These are phyloP conservation scores for Naganishia vaughanmartiniae DNA, from an alignment of 768 basidiomycete species.

Conservation along the genomic window DNA sequence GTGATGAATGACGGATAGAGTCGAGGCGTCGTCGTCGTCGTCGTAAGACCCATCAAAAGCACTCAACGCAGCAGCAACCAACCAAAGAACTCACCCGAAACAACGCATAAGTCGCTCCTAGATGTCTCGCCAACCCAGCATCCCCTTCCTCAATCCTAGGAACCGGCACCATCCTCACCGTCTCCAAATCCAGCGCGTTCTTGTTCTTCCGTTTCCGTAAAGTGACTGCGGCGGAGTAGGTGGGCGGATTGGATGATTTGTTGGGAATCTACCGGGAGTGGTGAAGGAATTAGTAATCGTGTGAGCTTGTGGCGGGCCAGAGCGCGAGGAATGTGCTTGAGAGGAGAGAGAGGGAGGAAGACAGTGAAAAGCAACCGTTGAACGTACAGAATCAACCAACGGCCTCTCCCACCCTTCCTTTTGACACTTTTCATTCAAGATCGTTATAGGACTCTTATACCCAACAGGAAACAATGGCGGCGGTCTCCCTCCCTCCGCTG, in stretches of 20 bases:
- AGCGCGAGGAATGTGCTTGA: background rate
- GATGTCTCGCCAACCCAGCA: slow-evolving; percentile 81
- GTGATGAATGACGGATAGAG: too few species aligned
- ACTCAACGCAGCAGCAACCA: background rate
- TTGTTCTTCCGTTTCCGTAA: slow-evolving; percentile 70
- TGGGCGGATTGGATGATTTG: slow-evolving; percentile 36
- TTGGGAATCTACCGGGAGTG: slow-evolving; percentile 34
- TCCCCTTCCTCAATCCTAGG: slow-evolving; percentile 66
- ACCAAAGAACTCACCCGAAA: slow-evolving; percentile 63
- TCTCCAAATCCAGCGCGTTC: slow-evolving; percentile 63
- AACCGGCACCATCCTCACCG: slow-evolving; percentile 69
- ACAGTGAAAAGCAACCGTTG: background rate
- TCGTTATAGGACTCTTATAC: slow-evolving; percentile 75
- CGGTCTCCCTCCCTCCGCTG: too few species aligned
- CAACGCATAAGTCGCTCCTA: slow-evolving; percentile 82
- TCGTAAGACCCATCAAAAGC: slow-evolving; percentile 17
- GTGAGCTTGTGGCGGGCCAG: too few species aligned
- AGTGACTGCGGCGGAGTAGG: slow-evolving; percentile 64
- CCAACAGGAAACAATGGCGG: slow-evolving; percentile 73
- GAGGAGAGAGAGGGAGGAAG: background rate
- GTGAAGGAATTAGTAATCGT: background rate
- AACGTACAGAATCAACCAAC: slow-evolving; percentile 57
- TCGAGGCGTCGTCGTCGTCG: too few species aligned
- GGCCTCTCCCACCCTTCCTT: slow-evolving; percentile 88
- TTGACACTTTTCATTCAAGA: slow-evolving; percentile 85